Conservation (phyloP, 495 filamentous ascomycete species). For the Penicillium nucicola region DNA sequence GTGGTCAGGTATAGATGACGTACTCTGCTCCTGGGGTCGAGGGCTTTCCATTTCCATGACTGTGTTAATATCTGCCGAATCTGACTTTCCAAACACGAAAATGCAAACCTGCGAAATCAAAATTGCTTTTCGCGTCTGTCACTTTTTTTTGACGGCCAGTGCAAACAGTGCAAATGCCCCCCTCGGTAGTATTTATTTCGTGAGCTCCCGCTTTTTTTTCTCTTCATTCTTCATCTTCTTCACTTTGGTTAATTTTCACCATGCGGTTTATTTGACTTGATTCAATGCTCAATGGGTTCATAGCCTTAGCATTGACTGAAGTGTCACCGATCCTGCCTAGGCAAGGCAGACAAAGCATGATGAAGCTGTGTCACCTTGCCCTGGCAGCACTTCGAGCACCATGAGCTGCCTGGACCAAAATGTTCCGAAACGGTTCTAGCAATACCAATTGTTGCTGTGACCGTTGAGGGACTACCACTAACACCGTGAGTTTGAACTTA, state of each 20-base stretch:
- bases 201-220: conserved; percentile 4
- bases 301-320: no score
- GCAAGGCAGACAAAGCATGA: not conserved
- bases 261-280: not conserved
- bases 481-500: not conserved
- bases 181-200: conserved; percentile 16
- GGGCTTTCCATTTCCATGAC: conserved; percentile 29
- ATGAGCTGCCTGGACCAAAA: not conserved
- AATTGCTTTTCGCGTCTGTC: conserved; percentile 14
- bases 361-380: conserved; percentile 1
- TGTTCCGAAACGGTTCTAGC: not conserved
- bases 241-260: not conserved
- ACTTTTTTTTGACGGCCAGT: conserved; percentile 22
- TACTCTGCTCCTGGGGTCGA: conserved; percentile 36
- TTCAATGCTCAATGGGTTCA: no score
- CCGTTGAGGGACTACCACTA: not conserved
- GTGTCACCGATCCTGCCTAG: not conserved
- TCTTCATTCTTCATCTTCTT: conserved; percentile 2
- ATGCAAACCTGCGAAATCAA: not conserved
- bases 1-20: conserved; percentile 11
- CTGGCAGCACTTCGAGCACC: not conserved
- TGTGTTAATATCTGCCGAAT: not conserved
- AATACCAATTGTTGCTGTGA: not conserved
- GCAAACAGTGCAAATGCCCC: conserved; percentile 36
- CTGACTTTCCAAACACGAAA: not conserved